A percentile compares a stretch with the other conserved stretches of the same genome.
These are phyloP conservation scores for Cutaneotrichosporon sp. DNA, from an alignment of 1,284 basidiomycete species.

Conservation along the genomic window DNA sequence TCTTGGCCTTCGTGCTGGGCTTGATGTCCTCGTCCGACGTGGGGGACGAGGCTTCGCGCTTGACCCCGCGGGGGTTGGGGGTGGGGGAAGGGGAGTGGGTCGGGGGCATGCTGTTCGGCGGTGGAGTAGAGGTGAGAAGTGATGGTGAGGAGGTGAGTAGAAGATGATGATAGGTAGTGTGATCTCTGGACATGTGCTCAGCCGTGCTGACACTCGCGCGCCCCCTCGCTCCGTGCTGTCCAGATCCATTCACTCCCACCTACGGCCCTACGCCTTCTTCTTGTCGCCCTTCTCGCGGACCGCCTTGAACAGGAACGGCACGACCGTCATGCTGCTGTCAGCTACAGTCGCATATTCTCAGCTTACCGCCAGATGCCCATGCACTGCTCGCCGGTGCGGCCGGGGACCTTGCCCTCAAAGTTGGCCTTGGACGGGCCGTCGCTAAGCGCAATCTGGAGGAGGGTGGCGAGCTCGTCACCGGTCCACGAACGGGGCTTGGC, in stretches of 20 bases:
- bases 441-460: slow-evolving; percentile 8
- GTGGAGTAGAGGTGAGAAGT: too few species aligned
- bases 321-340: slow-evolving; percentile 10
- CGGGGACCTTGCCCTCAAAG: slow-evolving; percentile 17
- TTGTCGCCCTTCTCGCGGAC: slow-evolving; percentile 6
- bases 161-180: too few species aligned
- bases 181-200: too few species aligned
- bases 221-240: background rate
- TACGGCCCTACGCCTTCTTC: background rate
- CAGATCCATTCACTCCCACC: background rate
- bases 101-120: background rate
- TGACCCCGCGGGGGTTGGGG: background rate
- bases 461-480: slow-evolving; percentile 12
- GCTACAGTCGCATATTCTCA: background rate
- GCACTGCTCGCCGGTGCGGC: slow-evolving; percentile 14
- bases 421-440: background rate
- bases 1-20: background rate
- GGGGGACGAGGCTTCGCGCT: background rate
- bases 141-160: background rate
- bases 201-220: background rate
- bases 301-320: slow-evolving; percentile 8
- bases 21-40: background rate
- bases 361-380: slow-evolving; percentile 20
- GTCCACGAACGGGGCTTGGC: slow-evolving; percentile 4
- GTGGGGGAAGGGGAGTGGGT: background rate